Base-by-base conservation (phyloP, 2,329 filamentous ascomycete species). In the Didymella keratinophila region DNA sequence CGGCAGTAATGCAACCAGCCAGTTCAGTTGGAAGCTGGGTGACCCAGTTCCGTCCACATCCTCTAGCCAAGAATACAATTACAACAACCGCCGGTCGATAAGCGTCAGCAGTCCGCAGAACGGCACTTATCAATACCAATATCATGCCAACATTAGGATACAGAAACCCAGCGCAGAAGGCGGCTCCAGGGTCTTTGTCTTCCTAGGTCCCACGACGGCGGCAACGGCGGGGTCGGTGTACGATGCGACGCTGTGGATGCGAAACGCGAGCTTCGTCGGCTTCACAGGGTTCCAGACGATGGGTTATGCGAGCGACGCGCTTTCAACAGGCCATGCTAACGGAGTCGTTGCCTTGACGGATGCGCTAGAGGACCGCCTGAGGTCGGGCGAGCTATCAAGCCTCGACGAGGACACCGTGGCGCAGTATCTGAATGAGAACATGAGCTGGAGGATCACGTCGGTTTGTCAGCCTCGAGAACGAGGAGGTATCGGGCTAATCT, bases 171-270 rank as follows among this genome's bases (percentile, higher is more conserved):
- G 86, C 2, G 74, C 90, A 9, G 79, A 83, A 11, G 84, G 83
- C 1, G 86, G 88, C 0, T 91, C 89, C 68, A 82, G 81, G 52
- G 79, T 94, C 20, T 85, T 89, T 70, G 79, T 93, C 58, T 93
- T 93, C 76, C 71, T 92, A 1, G 90, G 87, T 0, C 71, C 81
- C 2, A 54, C 60, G 7, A 46, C 87, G 0, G 71, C 80, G 2
- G 48, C 56, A 2, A 55, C 23, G 1, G 27, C 50, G 6, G 37
- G 39, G 1, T 90, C 88, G 87, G 69, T 79, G 0, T 71, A 73
- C 41, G 82, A 84, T 1, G 68, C 77, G 1, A 87, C 48, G 3
- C 42, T 7, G 14, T 91, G 88, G 88, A 70, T 80, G 0, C 71
- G 73, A 39, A 81, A 84, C 0, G 68, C 76, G 1, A 87, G 84